Conservation (phyloP, 1,139 yeast genomes). For the Meyerozyma elateridarum region DNA sequence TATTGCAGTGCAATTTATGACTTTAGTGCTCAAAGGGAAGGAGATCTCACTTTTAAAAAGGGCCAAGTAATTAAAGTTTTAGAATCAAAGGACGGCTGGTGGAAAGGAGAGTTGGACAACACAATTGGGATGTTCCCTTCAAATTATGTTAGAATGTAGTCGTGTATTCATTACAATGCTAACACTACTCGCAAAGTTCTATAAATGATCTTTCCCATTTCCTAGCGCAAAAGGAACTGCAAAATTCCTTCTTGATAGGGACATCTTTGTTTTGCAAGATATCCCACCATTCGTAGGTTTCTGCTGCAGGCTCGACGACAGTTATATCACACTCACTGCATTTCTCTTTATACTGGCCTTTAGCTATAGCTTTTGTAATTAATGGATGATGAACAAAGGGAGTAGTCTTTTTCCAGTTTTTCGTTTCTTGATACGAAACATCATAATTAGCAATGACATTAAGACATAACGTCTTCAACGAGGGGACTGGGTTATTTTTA, state of each 20-base stretch:
- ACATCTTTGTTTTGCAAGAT: slow-evolving; percentile 33
- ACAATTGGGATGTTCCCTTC: slow-evolving; percentile 50
- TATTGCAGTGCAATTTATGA: slow-evolving; percentile 31
- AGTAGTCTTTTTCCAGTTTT: slow-evolving; percentile 37
- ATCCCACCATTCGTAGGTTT: slow-evolving; percentile 62
- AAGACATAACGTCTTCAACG: slow-evolving; percentile 38
- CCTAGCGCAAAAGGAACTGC: slow-evolving; percentile 38
- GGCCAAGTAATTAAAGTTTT: slow-evolving; percentile 48
- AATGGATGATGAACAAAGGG: slow-evolving; percentile 31
- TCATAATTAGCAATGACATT: slow-evolving; percentile 41
- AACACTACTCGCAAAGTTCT: background rate
- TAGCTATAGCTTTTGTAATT: slow-evolving; percentile 40
- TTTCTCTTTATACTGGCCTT: slow-evolving; percentile 39
- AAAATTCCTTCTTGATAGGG: slow-evolving; percentile 43
- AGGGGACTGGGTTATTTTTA: slow-evolving; percentile 20
- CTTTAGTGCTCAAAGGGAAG: slow-evolving; percentile 28
- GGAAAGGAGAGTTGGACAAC: slow-evolving; percentile 54
- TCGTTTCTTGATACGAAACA: slow-evolving; percentile 41
- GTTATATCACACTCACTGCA: slow-evolving; percentile 46
- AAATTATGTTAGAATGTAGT: slow-evolving; percentile 45
- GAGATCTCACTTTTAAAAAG: slow-evolving; percentile 45
- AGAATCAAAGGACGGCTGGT: slow-evolving; percentile 48
- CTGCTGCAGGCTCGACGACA: slow-evolving; percentile 48
- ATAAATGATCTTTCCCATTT: slow-evolving; percentile 17
- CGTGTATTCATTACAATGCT: no score